phyloP scores from a whole-genome alignment of 2,329 filamentous ascomycete genomes.

The Colletotrichum musicola region DNA sequence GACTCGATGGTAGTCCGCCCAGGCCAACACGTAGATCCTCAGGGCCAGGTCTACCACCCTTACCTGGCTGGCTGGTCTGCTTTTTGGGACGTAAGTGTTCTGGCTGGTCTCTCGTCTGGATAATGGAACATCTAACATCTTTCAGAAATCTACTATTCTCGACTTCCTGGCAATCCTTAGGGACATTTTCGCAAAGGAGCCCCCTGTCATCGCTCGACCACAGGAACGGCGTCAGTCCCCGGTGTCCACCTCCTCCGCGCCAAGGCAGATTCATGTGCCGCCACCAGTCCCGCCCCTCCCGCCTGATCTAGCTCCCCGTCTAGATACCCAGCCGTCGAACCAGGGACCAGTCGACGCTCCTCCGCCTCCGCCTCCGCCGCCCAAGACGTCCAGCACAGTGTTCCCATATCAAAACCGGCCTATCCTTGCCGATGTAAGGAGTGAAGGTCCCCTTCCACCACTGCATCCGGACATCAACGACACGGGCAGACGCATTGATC shows the following conservation, averaged over 20 bases:
- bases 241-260: slow-evolving; percentile 47
- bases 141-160: slow-evolving; percentile 83
- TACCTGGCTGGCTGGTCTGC: slow-evolving; percentile 91
- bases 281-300: slow-evolving; percentile 81
- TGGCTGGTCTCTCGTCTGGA: neutral
- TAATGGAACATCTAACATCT: neutral
- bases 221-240: slow-evolving; percentile 58
- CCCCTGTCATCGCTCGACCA: slow-evolving; percentile 84
- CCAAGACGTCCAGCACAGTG: slow-evolving; percentile 60
- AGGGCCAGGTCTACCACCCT: slow-evolving; percentile 94
- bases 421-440: slow-evolving; percentile 32
- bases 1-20: slow-evolving; percentile 90
- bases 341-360: slow-evolving; percentile 50
- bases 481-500: slow-evolving; percentile 40
- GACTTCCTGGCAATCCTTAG: slow-evolving; percentile 87
- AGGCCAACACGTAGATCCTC: slow-evolving; percentile 93
- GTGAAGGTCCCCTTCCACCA: slow-evolving; percentile 47
- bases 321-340: slow-evolving; percentile 46
- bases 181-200: slow-evolving; percentile 94
- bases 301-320: slow-evolving; percentile 67
- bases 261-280: slow-evolving; percentile 57
- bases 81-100: slow-evolving; percentile 84
- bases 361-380: slow-evolving; percentile 65
- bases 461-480: slow-evolving; percentile 46
- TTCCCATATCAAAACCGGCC: slow-evolving; percentile 47